These are phyloP conservation scores for Diaporthe humulicola DNA, from an alignment of 2,329 filamentous ascomycete genomes.

Conservation along the genomic window DNA sequence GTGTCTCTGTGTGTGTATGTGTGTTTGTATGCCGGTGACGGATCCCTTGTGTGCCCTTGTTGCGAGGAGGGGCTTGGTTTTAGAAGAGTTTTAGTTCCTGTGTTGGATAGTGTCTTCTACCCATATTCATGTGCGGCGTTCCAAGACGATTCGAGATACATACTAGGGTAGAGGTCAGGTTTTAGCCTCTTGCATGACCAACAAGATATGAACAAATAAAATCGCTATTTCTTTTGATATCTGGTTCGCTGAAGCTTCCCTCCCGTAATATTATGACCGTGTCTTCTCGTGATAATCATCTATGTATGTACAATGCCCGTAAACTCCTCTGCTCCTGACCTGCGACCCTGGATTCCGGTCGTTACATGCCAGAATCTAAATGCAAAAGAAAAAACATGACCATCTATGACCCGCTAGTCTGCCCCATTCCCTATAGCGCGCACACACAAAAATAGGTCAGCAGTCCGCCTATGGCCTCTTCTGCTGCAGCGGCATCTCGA, in stretches of 20 bases:
- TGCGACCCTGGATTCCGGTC: background rate
- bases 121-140: background rate
- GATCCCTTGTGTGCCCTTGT: background rate
- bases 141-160: background rate
- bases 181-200: background rate
- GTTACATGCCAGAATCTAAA: background rate
- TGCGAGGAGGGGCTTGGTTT: too few species aligned
- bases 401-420: background rate
- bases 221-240: background rate
- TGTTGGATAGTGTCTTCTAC: background rate
- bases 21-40: too few species aligned
- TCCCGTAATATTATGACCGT: background rate
- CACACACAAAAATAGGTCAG: background rate
- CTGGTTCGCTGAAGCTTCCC: background rate
- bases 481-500: slow-evolving; percentile 19
- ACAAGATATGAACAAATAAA: background rate
- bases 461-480: background rate
- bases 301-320: background rate
- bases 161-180: background rate
- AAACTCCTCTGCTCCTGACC: slow-evolving; percentile 2
- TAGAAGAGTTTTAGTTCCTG: background rate
- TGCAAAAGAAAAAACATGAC: background rate
- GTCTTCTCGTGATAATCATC: background rate
- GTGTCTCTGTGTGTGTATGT: too few species aligned
- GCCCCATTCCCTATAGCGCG: background rate